A percentile compares a stretch with the other conserved stretches of the same genome.
Evolutionary conservation across 371 early-diverging fungal genomes (phyloP).

Genomic region (Smittium mucronatum): DNA sequence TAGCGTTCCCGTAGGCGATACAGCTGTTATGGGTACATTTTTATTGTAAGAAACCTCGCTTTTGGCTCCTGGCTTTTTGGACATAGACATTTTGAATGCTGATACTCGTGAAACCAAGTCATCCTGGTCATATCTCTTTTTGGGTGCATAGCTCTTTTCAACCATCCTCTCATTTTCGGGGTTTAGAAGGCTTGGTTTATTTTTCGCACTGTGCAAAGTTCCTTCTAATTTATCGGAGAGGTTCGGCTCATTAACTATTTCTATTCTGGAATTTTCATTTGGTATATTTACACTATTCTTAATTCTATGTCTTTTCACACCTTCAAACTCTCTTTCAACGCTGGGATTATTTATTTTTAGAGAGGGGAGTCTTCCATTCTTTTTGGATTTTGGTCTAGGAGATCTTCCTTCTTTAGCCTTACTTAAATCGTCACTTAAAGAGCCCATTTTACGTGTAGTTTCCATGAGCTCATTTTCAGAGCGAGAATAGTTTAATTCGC

Average conservation of each 20-base stretch:
- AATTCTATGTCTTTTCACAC: not conserved
- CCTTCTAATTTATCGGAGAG: not conserved
- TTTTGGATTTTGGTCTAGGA: not conserved
- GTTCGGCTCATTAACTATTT: no score
- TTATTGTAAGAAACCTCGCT: not conserved
- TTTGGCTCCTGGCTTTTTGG: not conserved
- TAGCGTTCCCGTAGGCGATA: no score
- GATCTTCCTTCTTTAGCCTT: not conserved
- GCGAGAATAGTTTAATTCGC: not conserved
- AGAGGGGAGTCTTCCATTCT: no score
- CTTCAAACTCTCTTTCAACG: no score
- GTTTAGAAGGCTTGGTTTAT: not conserved
- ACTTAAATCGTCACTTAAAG: not conserved
- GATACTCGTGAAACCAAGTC: not conserved
- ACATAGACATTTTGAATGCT: not conserved
- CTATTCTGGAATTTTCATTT: not conserved
- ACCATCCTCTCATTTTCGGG: not conserved
- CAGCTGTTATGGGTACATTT: no score
- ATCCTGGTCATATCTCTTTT: not conserved
- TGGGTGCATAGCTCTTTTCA: not conserved
- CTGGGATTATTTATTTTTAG: no score
- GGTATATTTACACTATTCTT: not conserved
- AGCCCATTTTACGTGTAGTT: not conserved
- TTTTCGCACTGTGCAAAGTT: not conserved
- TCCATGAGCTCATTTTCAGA: not conserved